Percentiles rank a stretch among this genome's conserved stretches.
Evolutionary conservation across 2,329 filamentous ascomycete species (phyloP).

Genomic region (Sphaerulina populicola): DNA sequence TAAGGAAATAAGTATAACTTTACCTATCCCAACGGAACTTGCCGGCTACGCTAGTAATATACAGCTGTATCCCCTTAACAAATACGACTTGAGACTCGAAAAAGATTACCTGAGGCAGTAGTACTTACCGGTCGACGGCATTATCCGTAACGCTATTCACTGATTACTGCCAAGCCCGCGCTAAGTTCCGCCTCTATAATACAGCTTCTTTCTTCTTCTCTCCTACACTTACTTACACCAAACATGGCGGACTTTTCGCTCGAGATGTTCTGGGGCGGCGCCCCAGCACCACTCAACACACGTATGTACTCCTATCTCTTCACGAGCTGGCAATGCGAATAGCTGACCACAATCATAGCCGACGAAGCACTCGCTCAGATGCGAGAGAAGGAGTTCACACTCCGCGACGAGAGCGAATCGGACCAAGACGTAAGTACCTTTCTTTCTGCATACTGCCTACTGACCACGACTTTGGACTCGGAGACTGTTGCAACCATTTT

Average conservation of each 20-base stretch:
- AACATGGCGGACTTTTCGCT: slow-evolving; percentile 6
- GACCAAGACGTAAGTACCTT: slow-evolving; percentile 8
- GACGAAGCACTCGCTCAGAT: slow-evolving; percentile 2
- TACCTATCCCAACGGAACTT: too few species aligned
- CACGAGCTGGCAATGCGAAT: not conserved
- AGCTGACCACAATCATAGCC: not conserved
- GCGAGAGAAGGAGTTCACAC: slow-evolving; percentile 2
- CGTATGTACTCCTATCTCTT: slow-evolving; percentile 4
- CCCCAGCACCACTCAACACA: slow-evolving; percentile 10
- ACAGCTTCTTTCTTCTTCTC: not conserved
- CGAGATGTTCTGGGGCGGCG: slow-evolving; percentile 19
- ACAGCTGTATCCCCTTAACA: too few species aligned
- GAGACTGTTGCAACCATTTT: not conserved
- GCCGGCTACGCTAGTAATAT: too few species aligned
- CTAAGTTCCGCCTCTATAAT: not conserved
- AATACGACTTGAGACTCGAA: too few species aligned
- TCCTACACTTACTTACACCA: not conserved
- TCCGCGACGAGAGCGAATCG: slow-evolving; percentile 3
- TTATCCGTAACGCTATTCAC: too few species aligned
- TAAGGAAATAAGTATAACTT: too few species aligned
- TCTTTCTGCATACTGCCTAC: not conserved
- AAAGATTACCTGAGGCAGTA: too few species aligned
- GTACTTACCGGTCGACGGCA: too few species aligned
- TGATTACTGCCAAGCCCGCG: not conserved
- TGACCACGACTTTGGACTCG: not conserved